Evolutionary conservation across 2,329 filamentous ascomycete genomes (phyloP), one percentile per base, ranked within the genome.

Genomic region (Fusarium sacchari): DNA sequence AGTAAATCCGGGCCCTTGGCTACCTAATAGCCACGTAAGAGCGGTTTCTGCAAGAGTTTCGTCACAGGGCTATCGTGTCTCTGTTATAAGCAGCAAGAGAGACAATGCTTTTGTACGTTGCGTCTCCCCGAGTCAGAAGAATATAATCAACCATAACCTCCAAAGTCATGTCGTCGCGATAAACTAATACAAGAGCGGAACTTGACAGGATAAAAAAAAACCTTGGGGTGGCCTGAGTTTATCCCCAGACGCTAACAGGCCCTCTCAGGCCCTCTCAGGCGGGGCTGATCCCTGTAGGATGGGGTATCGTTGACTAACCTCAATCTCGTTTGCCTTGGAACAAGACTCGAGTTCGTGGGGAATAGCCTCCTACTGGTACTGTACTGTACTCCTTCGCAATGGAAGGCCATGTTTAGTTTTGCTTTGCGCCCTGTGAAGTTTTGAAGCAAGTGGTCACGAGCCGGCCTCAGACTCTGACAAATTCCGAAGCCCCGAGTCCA

Each of bases 1-100:
- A 77, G 76, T 74, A 77, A 77, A 72, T 60, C 60, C 66, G 67
- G 63, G 50, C 57, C 60, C 71, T 60, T 42, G 69, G 60, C 62
- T 71, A 76, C 69, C 59, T 75, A 73, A 76, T 62, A 73, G 70
- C 65, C 76, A 77, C 75, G 76, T 77, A 77, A 77, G 70, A 75
- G 71, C n/a, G n/a, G n/a, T 52, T 52, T 36, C 32, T 17, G n/a
- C 56, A 62, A 39, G 43, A 52, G 69, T 59, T 69, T 71, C 60
- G n/a, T 32, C 20, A 40, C 28, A 10, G 50, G 5, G 8, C 5
- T 42, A 24, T 39, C 20, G 39, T 39, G 17, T 9, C 17, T 22
- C 66, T 22, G 8, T n/a, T 20, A 14, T 37, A 28, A 30, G 20
- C 28, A 39, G 34, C 9, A 40, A 14, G 50, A 30, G 12, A 55